A percentile compares a stretch with the other conserved stretches of the same genome.
These are phyloP conservation scores for Yamadazyma sp. DNA, from an alignment of 805 yeast genomes.

Conservation along the genomic window DNA sequence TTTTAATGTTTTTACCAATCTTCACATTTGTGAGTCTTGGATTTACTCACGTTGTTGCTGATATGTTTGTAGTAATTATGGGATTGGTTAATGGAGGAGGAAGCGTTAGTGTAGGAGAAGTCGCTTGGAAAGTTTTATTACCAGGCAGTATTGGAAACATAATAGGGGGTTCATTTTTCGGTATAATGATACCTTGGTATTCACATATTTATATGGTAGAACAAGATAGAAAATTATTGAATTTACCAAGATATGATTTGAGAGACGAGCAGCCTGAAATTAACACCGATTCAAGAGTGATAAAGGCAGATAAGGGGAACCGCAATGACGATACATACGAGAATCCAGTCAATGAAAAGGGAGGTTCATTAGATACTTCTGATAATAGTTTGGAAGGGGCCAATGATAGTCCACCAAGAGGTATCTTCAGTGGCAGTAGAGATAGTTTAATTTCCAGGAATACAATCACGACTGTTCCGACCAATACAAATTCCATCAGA, in stretches of 20 bases:
- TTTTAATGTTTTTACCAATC: constrained; percentile 63
- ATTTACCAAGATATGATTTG: constrained; percentile 66
- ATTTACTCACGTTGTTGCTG: constrained; percentile 79
- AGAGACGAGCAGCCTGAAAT: constrained; percentile 80
- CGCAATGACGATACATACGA: constrained; percentile 12
- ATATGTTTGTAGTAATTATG: constrained; percentile 65
- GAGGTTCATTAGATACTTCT: constrained; percentile 6
- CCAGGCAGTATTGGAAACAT: constrained; percentile 76
- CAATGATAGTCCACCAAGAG: constrained; percentile 8
- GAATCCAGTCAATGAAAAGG: constrained; percentile 10
- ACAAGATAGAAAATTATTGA: constrained; percentile 56
- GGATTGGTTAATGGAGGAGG: constrained; percentile 65
- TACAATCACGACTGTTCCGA: background rate
- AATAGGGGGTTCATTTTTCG: constrained; percentile 74
- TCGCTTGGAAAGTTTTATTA: constrained; percentile 69
- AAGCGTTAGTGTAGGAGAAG: constrained; percentile 57
- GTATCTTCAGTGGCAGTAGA: constrained; percentile 2
- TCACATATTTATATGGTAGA: constrained; percentile 72
- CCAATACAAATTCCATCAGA: constrained; percentile 1
- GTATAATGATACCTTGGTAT: constrained; percentile 65
- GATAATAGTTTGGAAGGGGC: constrained; percentile 3
- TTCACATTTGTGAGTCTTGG: constrained; percentile 79
- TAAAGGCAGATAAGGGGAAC: constrained; percentile 32
- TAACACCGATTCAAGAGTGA: constrained; percentile 75
- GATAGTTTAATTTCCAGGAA: constrained; percentile 1